A percentile compares a stretch with the other conserved stretches of the same genome.
phyloP scores from a whole-genome alignment of 148 eudicot genomes.

The Amaranthus palmeri region DNA sequence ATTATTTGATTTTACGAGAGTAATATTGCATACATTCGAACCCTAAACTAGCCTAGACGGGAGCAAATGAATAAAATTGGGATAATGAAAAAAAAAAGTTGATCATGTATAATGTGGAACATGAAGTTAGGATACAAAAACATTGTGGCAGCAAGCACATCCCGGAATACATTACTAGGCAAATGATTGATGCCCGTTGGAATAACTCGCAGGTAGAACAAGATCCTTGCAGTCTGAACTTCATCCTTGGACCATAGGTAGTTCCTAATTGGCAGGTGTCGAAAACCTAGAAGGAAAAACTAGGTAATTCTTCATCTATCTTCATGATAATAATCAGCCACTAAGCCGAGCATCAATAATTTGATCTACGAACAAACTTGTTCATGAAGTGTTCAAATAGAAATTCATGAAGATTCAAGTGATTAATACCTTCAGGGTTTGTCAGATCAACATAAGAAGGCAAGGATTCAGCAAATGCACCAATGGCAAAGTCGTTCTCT shows the following conservation, averaged over 20 bases:
- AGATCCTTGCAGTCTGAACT: conserved; percentile 78
- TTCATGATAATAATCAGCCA: neutral
- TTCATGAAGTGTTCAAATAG: neutral
- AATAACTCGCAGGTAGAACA: conserved; percentile 82
- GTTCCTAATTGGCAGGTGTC: conserved; percentile 33
- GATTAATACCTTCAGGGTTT: conserved; percentile 47
- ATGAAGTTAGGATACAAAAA: conserved; percentile 75
- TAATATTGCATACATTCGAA: too few species aligned
- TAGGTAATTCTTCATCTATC: neutral
- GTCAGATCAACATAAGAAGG: conserved; percentile 72
- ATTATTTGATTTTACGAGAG: too few species aligned
- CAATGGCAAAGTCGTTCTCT: conserved; percentile 65
- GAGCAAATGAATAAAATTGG: too few species aligned
- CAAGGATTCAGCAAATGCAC: conserved; percentile 67
- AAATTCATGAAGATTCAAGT: neutral
- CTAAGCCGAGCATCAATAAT: neutral
- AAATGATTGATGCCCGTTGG: conserved; percentile 69
- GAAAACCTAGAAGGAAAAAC: conserved; percentile 40
- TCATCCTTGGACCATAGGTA: conserved; percentile 77
- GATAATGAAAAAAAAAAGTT: neutral
- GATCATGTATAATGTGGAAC: neutral
- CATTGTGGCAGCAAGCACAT: conserved; percentile 70
- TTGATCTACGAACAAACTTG: neutral
- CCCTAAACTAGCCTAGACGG: too few species aligned
- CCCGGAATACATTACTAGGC: conserved; percentile 56